Evolutionary conservation across 2,329 filamentous ascomycete species (phyloP), one percentile per base, ranked within the genome.

Genomic region (Ophiocordyceps sinensis): DNA sequence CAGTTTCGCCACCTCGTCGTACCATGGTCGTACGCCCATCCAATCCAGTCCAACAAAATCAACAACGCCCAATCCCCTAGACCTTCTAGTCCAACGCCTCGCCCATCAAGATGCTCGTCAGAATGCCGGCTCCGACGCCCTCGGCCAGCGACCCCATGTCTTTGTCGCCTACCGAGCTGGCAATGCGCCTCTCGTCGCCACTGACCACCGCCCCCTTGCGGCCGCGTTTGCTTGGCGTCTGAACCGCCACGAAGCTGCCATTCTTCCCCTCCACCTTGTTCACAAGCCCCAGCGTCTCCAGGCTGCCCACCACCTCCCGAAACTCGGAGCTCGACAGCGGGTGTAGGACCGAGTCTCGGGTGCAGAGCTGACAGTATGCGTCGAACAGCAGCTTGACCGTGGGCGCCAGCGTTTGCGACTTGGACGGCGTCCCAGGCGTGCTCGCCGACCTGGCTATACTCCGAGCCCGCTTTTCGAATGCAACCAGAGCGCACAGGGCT

Each of bases 261-360:
- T 67, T 81, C 66, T 74, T 85, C 51, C 66, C 84, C 65, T 72
- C 85, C 56, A 64, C 84, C 53, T 63, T 80, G 61, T 58, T 81
- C 6, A 95, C 71, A 19, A 96, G 66, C 2, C 85, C 88, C 37
- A 94, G 65, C 0, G 88, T 91, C 65, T 98, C 91, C 40, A 98
- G 63, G 51, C 85, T 93, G 30, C 82, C 79, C 17, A 95, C 71
- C 5, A 98, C 88, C 60, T 98, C 91, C 43, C 87, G 78, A 60
- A 98, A 98, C 59, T 98, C 91, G 5, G 86, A 91, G 53, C 77
- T 82, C 2, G 86, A 91, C 3, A 98, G 73, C 1, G 89, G 85
- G 50, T 94, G 87, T 3, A 98, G 72, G 10, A 93, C 70, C n/a
- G 87, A 84, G 53, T 96, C 89, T 30, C 78, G 76, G 43, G 78